Evolutionary conservation across 495 filamentous ascomycete species (phyloP).

Genomic region (Haplographium delicatum): DNA sequence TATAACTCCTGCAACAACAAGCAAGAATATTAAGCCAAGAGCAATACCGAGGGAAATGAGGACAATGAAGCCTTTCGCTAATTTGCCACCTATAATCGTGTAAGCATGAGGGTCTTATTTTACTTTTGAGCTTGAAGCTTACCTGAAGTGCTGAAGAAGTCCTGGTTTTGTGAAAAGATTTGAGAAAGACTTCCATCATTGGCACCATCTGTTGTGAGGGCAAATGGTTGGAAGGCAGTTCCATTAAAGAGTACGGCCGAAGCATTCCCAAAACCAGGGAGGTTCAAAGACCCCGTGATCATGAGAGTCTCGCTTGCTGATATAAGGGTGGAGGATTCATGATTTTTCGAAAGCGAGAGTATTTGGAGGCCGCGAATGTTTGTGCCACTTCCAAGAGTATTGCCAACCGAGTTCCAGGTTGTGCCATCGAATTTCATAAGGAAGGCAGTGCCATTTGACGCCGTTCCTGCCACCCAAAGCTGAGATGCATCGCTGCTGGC

Average conservation of each 20-base stretch:
- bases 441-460: conserved; percentile 63
- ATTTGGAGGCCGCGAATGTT: conserved; percentile 75
- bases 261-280: conserved; percentile 72
- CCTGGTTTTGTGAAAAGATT: conserved; percentile 70
- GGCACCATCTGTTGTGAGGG: conserved; percentile 57
- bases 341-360: conserved; percentile 60
- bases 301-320: conserved; percentile 66
- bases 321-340: conserved; percentile 59
- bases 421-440: conserved; percentile 68
- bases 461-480: conserved; percentile 75
- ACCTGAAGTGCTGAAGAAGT: conserved; percentile 48
- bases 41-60: conserved; percentile 90
- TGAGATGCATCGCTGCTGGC: conserved; percentile 59
- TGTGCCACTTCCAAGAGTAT: conserved; percentile 56
- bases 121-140: conserved; percentile 7
- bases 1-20: conserved; percentile 79
- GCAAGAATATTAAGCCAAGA: conserved; percentile 77
- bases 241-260: conserved; percentile 90
- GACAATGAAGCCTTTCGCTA: conserved; percentile 82
- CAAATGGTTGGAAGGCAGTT: conserved; percentile 67
- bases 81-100: conserved; percentile 42
- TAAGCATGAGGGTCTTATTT: conserved; percentile 16
- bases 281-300: conserved; percentile 69
- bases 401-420: conserved; percentile 46
- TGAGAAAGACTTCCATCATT: conserved; percentile 65